Conservation (phyloP, 2,329 filamentous ascomycete genomes). For the Neonectria coccinea region DNA sequence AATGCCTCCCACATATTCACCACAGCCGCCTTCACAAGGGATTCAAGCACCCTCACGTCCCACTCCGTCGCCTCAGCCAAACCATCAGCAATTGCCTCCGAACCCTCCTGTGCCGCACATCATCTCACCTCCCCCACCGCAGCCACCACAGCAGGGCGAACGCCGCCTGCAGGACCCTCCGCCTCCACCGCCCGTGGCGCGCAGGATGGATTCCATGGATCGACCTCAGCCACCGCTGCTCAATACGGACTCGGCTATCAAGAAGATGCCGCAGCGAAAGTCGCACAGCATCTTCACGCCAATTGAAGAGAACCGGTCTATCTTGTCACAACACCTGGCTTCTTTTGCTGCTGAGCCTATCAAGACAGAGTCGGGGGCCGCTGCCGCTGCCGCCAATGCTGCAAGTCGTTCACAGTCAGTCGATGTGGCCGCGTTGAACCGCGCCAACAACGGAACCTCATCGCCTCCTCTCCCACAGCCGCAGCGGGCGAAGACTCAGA, state of each 20-base stretch:
- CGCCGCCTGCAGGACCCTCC: slow-evolving; percentile 64
- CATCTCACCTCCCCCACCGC: slow-evolving; percentile 66
- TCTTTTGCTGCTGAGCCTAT: slow-evolving; percentile 69
- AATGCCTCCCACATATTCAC: slow-evolving; percentile 75
- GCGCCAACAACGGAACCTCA: slow-evolving; percentile 60
- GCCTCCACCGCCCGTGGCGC: slow-evolving; percentile 63
- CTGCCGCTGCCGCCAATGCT: slow-evolving; percentile 45
- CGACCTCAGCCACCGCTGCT: slow-evolving; percentile 60
- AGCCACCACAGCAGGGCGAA: slow-evolving; percentile 50
- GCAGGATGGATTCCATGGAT: slow-evolving; percentile 61
- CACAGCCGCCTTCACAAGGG: slow-evolving; percentile 66
- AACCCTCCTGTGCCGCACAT: slow-evolving; percentile 61
- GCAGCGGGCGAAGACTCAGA: slow-evolving; percentile 62
- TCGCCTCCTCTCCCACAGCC: slow-evolving; percentile 68
- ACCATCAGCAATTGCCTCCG: slow-evolving; percentile 62
- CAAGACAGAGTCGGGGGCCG: slow-evolving; percentile 52
- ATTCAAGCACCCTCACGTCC: slow-evolving; percentile 60
- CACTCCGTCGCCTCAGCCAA: slow-evolving; percentile 70
- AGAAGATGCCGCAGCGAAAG: slow-evolving; percentile 79
- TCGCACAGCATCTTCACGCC: slow-evolving; percentile 96
- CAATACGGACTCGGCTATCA: slow-evolving; percentile 65
- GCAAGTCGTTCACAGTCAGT: slow-evolving; percentile 70
- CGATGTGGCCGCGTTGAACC: slow-evolving; percentile 68
- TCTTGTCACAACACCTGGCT: slow-evolving; percentile 85
- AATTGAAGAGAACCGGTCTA: slow-evolving; percentile 91